These are phyloP conservation scores for Pythium aphanidermatum DNA, from an alignment of 352 stramenopile species.

Conservation along the genomic window DNA sequence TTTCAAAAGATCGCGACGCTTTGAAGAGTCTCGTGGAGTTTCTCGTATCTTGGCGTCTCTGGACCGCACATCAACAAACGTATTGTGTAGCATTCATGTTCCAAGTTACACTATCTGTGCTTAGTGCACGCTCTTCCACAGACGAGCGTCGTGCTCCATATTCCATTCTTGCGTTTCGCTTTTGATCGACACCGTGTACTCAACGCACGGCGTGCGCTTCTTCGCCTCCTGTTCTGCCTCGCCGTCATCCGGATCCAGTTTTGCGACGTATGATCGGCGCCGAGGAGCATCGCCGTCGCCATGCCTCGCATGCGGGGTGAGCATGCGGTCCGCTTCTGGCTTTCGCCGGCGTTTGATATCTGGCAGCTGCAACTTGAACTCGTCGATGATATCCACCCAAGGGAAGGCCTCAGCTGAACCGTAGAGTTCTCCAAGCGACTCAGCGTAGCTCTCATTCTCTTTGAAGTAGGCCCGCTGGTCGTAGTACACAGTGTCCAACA, in stretches of 20 bases:
- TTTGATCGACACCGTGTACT: constrained; percentile 28
- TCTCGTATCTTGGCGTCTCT: no score
- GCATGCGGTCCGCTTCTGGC: background rate
- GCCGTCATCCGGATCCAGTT: constrained; percentile 25
- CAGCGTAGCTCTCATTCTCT: constrained; percentile 33
- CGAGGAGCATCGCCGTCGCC: background rate
- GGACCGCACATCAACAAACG: no score
- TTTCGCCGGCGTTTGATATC: constrained; percentile 16
- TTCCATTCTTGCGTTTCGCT: constrained; percentile 42
- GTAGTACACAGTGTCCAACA: constrained; percentile 69
- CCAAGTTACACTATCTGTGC: background rate
- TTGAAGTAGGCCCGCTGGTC: constrained; percentile 44
- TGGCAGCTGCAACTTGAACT: constrained; percentile 30
- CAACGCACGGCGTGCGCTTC: background rate
- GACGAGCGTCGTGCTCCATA: constrained; percentile 34
- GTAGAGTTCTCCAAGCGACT: constrained; percentile 37
- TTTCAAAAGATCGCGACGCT: constrained; percentile 1
- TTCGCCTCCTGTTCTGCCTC: constrained; percentile 5
- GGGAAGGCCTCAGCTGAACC: constrained; percentile 18
- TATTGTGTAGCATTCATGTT: background rate
- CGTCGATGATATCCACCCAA: constrained; percentile 20
- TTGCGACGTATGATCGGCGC: constrained; percentile 14
- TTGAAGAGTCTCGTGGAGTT: background rate
- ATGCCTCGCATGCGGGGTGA: no score
- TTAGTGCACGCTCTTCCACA: constrained; percentile 17